Base-by-base conservation (phyloP, 306 rosid species). In the Cucurbita moschata region DNA sequence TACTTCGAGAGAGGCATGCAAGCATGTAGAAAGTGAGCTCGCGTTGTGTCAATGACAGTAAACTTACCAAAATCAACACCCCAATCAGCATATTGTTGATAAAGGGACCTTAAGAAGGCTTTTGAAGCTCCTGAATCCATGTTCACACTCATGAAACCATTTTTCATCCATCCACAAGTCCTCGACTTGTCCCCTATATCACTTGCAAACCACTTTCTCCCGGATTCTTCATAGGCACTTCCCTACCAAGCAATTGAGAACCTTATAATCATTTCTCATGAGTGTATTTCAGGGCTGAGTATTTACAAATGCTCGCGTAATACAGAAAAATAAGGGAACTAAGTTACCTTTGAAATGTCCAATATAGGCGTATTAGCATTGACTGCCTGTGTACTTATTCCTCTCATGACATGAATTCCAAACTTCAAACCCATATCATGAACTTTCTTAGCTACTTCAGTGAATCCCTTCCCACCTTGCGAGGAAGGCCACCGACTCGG, bases 351-450 rank as follows among this genome's bases (percentile, higher is more conserved):
- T 52, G 78, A 74, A 72, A 75, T 62, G 75, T 94, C 99, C 75
- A 94, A 79, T 85, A 94, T 91, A 74, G 94, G 92, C 44, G 99
- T 87, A 72, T 85, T 91, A n/a, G 92, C 99, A 83, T 86, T 89
- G 64, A 91, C 91, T 23, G 95, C 96, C 82, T 94, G 99, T 23
- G 99, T 91, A 80, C 99, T 94, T 78, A 94, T 94, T 76, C 97
- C 99, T 79, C 97, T 88, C 99, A 94, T 94, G 61, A 94, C 80
- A 86, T 91, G 99, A 88, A 95, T 88, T 73, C 99, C 99, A 67
- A 95, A 91, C 85, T 89, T 91, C 66, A 95, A 88, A 78, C 97
- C 99, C 86, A 89, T 56, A 70, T 78, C 64, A 79, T 89, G 99
- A 47, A 95, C 96, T 89, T 81, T 84, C 38, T 79, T 77, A 67